Base-by-base conservation (phyloP, 2,329 filamentous ascomycete species). In the Pestalotiopsis sp. region DNA sequence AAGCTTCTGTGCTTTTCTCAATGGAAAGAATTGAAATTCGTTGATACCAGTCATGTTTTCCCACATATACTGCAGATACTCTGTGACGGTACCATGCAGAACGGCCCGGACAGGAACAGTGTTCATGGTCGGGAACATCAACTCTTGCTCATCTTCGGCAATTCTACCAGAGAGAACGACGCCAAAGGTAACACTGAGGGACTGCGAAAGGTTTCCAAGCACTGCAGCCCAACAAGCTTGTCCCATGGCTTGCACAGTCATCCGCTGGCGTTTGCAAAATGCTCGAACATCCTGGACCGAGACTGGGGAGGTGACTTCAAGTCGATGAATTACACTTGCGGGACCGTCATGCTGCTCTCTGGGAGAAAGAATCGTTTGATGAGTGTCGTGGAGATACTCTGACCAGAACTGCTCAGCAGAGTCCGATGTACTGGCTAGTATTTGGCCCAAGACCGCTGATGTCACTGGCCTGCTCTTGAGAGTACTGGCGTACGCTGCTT, bases 121-220 rank as follows among this genome's bases (percentile, higher is more conserved):
- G 75, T 97, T 98, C 93, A 98, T 97, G 0, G 92, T 93, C 0
- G 95, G 95, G 74, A 97, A 98, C 76, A 95, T 85, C 13, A 95
- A 79, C 31, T 87, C 79, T 58, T 92, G 87, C 0, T 89, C 87
- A 17, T 88, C 86, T 60, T 92, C 90, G 11, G 89, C 90, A 68
- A 96, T 93, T n/a, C 95, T 88, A 17, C 95, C 95, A 0, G 94
- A 94, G 13, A 97, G 83, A 1, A 98, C 91, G 0, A 93, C 88
- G 0, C 95, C 95, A 75, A 96, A 97, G 0, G 90, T 86, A 3
- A 97, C 87, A 72, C 97, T 94, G 0, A 97, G 85, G 0, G 87
- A 87, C 3, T 84, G 80, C 1, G 87, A 84, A 61, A 88, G 84
- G 0, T 87, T 85, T 1, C 93, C 90, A 1, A 97, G 84, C 0